phyloP scores from a whole-genome alignment of 495 filamentous ascomycete species.

The Rhypophila decipiens region DNA sequence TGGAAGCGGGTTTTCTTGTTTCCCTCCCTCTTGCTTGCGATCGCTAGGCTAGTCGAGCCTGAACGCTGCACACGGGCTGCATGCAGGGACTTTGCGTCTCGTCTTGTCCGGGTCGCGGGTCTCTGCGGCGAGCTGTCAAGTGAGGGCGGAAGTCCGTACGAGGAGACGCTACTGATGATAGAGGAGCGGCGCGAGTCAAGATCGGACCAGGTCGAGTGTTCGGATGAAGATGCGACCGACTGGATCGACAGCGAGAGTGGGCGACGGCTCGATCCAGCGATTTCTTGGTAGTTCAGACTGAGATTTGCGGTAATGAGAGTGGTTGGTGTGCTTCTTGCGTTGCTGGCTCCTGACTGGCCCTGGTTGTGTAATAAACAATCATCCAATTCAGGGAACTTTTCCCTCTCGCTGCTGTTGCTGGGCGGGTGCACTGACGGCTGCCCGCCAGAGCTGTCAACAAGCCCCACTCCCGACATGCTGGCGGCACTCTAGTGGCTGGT shows the following conservation, averaged over 20 bases:
- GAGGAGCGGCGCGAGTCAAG: slow-evolving; percentile 25
- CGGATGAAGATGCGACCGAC: slow-evolving; percentile 18
- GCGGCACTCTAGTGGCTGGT: slow-evolving; percentile 5
- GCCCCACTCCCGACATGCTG: slow-evolving; percentile 16
- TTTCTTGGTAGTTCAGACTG: slow-evolving; percentile 2
- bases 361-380: slow-evolving; percentile 18
- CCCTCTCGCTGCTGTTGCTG: slow-evolving; percentile 13
- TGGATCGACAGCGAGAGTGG: slow-evolving; percentile 22
- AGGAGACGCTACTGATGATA: slow-evolving; percentile 20
- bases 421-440: slow-evolving; percentile 10
- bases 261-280: slow-evolving; percentile 5
- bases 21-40: slow-evolving; percentile 17
- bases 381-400: slow-evolving; percentile 24
- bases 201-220: slow-evolving; percentile 14
- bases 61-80: slow-evolving; percentile 25
- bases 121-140: neutral
- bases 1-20: slow-evolving; percentile 23
- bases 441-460: slow-evolving; percentile 11
- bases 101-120: slow-evolving; percentile 20
- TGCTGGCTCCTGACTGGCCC: slow-evolving; percentile 3
- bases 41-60: slow-evolving; percentile 25
- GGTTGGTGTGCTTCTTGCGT: slow-evolving; percentile 2
- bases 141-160: slow-evolving; percentile 5
- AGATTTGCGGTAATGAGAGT: neutral
- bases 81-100: slow-evolving; percentile 30